These are phyloP conservation scores for Mucor indicus DNA, from an alignment of 371 early-diverging fungal genomes.

Conservation along the genomic window DNA sequence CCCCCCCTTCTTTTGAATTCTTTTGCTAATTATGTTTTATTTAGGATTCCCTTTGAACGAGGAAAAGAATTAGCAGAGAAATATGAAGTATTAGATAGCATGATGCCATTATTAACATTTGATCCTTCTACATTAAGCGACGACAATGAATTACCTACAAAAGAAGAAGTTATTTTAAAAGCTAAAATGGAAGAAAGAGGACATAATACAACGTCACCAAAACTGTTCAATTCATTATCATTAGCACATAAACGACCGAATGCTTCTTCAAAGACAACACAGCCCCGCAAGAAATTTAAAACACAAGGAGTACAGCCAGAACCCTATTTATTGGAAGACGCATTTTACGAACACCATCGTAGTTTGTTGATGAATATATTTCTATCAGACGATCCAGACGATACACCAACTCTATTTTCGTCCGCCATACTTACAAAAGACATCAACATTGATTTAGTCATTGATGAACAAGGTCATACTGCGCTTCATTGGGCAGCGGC, in stretches of 20 bases:
- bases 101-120: conserved; percentile 66
- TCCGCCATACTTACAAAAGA: conserved; percentile 10
- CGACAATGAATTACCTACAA: conserved; percentile 5
- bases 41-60: conserved; percentile 80
- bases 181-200: conserved; percentile 1
- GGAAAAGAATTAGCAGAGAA: conserved; percentile 71
- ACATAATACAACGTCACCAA: not conserved
- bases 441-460: conserved; percentile 66
- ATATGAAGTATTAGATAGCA: conserved; percentile 59
- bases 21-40: not conserved
- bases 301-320: not conserved
- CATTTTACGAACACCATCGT: conserved; percentile 54
- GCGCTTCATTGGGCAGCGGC: conserved; percentile 87
- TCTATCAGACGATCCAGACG: conserved; percentile 58
- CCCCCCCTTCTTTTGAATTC: too few species aligned
- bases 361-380: conserved; percentile 73
- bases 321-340: not conserved
- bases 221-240: not conserved
- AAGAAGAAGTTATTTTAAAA: conserved; percentile 4
- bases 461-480: conserved; percentile 84
- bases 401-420: conserved; percentile 53
- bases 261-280: not conserved
- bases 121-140: conserved; percentile 37
- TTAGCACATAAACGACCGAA: not conserved
- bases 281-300: not conserved